A percentile compares a stretch with the other conserved stretches of the same genome.
Conservation (phyloP, 1,284 basidiomycete species). For the Ustilago bromivora region DNA sequence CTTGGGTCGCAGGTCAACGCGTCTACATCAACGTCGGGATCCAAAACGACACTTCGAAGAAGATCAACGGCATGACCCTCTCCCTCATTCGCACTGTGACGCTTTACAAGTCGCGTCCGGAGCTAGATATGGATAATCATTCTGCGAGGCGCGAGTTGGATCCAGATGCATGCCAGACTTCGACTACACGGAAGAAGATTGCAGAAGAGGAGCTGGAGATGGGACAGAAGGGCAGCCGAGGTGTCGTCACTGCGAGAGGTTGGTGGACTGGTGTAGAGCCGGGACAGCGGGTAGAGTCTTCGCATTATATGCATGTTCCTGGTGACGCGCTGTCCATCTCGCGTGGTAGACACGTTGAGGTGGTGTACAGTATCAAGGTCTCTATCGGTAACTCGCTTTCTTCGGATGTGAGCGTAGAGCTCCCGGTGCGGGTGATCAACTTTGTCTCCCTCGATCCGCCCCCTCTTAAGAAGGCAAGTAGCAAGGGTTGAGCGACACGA, state of each 20-base stretch:
- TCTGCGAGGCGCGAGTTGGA: constrained; percentile 46
- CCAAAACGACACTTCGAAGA: constrained; percentile 76
- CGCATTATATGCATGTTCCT: constrained; percentile 70
- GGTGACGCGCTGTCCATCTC: constrained; percentile 80
- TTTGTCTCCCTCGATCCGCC: constrained; percentile 85
- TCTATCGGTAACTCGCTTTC: constrained; percentile 78
- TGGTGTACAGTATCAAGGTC: constrained; percentile 81
- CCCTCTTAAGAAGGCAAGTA: constrained; percentile 68
- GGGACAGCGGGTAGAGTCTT: constrained; percentile 56
- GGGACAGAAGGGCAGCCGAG: constrained; percentile 62
- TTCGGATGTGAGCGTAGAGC: constrained; percentile 76
- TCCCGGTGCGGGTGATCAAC: constrained; percentile 82
- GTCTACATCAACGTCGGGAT: constrained; percentile 81
- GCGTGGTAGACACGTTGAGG: constrained; percentile 82
- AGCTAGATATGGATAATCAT: constrained; percentile 69
- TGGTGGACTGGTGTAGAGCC: constrained; percentile 68
- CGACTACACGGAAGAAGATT: constrained; percentile 63
- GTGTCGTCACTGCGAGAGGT: constrained; percentile 58
- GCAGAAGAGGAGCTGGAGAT: constrained; percentile 62
- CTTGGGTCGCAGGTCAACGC: constrained; percentile 88
- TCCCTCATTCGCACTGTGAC: constrained; percentile 80
- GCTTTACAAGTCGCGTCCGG: constrained; percentile 76
- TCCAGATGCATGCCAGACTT: constrained; percentile 62
- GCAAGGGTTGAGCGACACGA: constrained; percentile 14
- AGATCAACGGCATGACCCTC: constrained; percentile 76